Evolutionary conservation across 257 asterid genomes (phyloP).

Genomic region (Paraleonurus japonicus): DNA sequence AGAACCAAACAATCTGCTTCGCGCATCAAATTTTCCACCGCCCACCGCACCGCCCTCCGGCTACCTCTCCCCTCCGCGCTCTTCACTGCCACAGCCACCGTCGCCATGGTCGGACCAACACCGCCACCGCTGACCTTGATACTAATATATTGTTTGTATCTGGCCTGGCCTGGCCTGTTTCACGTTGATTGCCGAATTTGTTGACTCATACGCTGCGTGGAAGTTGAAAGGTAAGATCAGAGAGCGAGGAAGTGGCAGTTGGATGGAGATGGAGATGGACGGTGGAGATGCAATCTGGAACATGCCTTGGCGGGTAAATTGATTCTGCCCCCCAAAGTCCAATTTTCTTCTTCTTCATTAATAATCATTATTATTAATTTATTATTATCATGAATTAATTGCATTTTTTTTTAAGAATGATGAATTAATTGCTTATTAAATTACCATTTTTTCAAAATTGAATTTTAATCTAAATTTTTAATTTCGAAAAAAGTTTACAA

Average conservation of each 20-base stretch:
- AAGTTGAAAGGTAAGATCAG: conserved; percentile 13
- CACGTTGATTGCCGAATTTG: background rate
- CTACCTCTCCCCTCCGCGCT: conserved; percentile 71
- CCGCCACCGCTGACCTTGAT: conserved; percentile 24
- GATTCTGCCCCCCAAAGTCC: too few relatives aligned
- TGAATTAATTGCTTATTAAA: too few relatives aligned
- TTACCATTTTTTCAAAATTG: too few relatives aligned
- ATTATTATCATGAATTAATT: too few relatives aligned
- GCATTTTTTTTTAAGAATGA: too few relatives aligned
- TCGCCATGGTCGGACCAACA: conserved; percentile 38
- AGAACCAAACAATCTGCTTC: conserved; percentile 49
- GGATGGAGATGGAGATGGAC: conserved; percentile 28
- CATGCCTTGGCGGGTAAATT: background rate
- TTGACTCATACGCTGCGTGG: background rate
- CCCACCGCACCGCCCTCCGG: conserved; percentile 78
- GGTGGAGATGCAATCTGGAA: conserved; percentile 23
- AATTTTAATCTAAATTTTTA: too few relatives aligned
- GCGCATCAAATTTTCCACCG: conserved; percentile 59
- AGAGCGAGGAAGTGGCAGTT: background rate
- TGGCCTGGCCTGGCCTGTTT: conserved; percentile 9
- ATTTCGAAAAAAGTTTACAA: too few relatives aligned
- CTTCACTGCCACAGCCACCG: conserved; percentile 76
- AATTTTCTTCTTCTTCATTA: too few relatives aligned
- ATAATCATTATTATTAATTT: too few relatives aligned
- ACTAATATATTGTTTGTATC: background rate